Base-by-base conservation (phyloP, 495 filamentous ascomycete genomes). In the Hypoxylon trugodes region DNA sequence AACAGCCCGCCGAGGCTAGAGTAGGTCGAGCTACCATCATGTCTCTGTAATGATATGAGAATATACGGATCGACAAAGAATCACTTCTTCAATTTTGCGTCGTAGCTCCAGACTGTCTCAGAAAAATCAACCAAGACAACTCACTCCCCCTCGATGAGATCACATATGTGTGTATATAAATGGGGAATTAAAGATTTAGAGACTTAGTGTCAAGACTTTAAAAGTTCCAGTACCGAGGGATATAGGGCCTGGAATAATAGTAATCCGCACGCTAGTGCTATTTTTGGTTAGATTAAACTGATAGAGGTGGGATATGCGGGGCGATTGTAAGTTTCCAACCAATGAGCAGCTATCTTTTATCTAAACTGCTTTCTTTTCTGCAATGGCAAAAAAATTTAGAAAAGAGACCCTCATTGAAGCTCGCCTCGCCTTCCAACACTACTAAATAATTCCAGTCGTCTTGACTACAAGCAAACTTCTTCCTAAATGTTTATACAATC, bases 1-100 rank as follows among this genome's bases (percentile, higher is more conserved):
- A 68, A 53, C 72, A 74, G 16, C 65, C 46, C 12, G 49, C 57
- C 19, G 64, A 58, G 3, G 67, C 58, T 24, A 70, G 42, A 25
- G 59, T 56, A 45, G 38, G 59, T 36, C 64, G 54, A 48, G 33
- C 38, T 36, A 57, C 64, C 63, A 70, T 68, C 3, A 52, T n/a
- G 19, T 28, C 54, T n/a, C 15, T 5, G 53, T 21, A 7, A 35
- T 32, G 19, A 16, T 9, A 16, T 38, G 26, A 9, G 12, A 1
- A 43, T 35, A 15, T 28, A 2, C 6, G 13, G 13, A 21, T 19
- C n/a, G n/a, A n/a, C n/a, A n/a, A n/a, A 40, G 24, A 42, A 8
- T 42, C 38, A 6, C n/a, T n/a, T n/a, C n/a, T n/a, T n/a, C n/a
- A n/a, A n/a, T n/a, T n/a, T n/a, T n/a, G n/a, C n/a, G n/a, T n/a